phyloP scores from a whole-genome alignment of 2,329 filamentous ascomycete genomes.

The Pseudogymnoascus sp. region DNA sequence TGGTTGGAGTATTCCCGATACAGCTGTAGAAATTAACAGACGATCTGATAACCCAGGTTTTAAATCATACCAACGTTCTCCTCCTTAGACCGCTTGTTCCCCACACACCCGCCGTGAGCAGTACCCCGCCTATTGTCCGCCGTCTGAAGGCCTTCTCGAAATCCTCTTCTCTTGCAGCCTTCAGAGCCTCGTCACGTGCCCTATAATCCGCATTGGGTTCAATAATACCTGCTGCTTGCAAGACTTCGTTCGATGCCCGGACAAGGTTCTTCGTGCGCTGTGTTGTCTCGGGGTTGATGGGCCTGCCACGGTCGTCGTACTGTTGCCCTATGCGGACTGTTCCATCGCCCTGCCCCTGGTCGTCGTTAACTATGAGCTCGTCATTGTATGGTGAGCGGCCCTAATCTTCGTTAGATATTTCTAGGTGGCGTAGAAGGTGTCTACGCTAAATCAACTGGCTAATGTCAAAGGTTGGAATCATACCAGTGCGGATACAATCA shows the following conservation, averaged over 20 bases:
- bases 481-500: slow-evolving; percentile 24
- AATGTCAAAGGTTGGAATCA: not conserved
- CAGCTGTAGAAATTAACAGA: slow-evolving; percentile 21
- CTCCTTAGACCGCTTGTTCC: slow-evolving; percentile 27
- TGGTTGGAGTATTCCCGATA: slow-evolving; percentile 26
- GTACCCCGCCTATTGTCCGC: slow-evolving; percentile 24
- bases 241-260: slow-evolving; percentile 31
- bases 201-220: slow-evolving; percentile 25
- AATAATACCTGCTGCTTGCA: slow-evolving; percentile 30
- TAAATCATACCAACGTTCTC: slow-evolving; percentile 24
- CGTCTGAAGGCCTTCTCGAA: slow-evolving; percentile 24
- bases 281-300: slow-evolving; percentile 28
- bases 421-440: not conserved
- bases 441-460: not conserved
- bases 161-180: slow-evolving; percentile 21
- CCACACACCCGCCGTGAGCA: slow-evolving; percentile 27
- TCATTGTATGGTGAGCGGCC: slow-evolving; percentile 30
- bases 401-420: slow-evolving; percentile 15
- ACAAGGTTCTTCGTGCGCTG: slow-evolving; percentile 27
- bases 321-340: slow-evolving; percentile 17
- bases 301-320: slow-evolving; percentile 28
- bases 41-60: not conserved
- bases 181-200: slow-evolving; percentile 17
- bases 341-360: not conserved
- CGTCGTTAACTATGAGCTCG: slow-evolving; percentile 21